Evolutionary conservation across 306 rosid species (phyloP).

Genomic region (Acacia melanoxylon): DNA sequence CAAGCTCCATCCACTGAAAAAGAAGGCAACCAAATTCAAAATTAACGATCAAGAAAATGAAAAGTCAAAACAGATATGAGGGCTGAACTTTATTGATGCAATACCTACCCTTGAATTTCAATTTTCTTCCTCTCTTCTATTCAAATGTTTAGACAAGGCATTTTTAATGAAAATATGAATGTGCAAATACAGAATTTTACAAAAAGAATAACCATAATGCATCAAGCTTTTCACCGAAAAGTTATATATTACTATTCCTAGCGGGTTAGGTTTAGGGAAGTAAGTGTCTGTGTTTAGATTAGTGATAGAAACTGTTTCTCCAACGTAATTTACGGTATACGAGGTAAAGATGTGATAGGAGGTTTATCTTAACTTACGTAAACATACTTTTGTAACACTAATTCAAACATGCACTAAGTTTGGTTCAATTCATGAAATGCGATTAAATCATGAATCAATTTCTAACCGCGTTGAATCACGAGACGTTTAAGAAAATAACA

Average conservation of each 20-base stretch:
- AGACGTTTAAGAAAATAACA: not conserved
- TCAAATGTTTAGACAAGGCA: not conserved
- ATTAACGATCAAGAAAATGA: not conserved
- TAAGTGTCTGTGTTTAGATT: too few species aligned
- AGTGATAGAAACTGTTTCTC: too few species aligned
- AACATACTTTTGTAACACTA: too few species aligned
- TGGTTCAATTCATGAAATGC: not conserved
- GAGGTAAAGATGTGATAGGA: too few species aligned
- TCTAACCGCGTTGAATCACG: not conserved
- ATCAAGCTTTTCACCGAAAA: not conserved
- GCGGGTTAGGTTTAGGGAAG: too few species aligned
- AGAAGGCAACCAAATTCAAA: constrained; percentile 16
- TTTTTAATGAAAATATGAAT: not conserved
- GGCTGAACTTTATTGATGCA: not conserved
- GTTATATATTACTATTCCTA: too few species aligned
- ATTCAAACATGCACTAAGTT: too few species aligned
- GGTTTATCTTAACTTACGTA: too few species aligned
- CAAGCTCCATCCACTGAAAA: constrained; percentile 91
- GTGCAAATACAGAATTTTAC: not conserved
- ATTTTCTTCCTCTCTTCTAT: not conserved
- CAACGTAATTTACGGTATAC: too few species aligned
- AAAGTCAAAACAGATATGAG: not conserved
- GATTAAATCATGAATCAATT: not conserved
- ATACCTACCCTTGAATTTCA: not conserved
- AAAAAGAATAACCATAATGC: not conserved